Base-by-base conservation (phyloP, 352 stramenopile genomes). In the Phytophthora vignae region DNA sequence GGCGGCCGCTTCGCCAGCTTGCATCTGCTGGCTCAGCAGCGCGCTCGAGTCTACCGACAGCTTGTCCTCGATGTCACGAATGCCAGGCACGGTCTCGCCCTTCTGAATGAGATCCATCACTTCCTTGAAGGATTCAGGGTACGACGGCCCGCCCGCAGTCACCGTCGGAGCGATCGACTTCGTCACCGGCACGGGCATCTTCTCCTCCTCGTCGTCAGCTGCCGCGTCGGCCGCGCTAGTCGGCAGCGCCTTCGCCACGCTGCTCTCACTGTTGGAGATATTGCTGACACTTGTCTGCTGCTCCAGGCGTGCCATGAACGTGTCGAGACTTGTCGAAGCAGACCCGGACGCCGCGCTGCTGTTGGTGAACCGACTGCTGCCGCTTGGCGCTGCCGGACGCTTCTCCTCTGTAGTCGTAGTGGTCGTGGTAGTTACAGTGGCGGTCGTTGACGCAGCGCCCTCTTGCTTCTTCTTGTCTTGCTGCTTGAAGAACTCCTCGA, bases 31-130 rank as follows among this genome's bases (percentile, higher is more conserved):
- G 46, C 38, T 59, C n/a, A 84, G 48, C 12, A 84, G 53, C 48
- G 50, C 49, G 21, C 49, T 77, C 14, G 85, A 73, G 55, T 93
- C 85, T n/a, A 86, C 77, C 0, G 86, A 93, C 31, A 93, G 48
- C 33, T 89, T 90, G 54, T 93, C 84, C 31, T 93, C 84, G 31
- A 93, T 92, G 22, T 92, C 77, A 19, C 87, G 83, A 64, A 93
- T 92, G 6, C 84, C 86, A 4, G 86, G 84, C n/a, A 93, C 84
- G 10, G 71, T 77, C 58, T 92, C 87, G 12, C 84, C 84, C 67
- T 90, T 90, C 61, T 92, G 85, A 46, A 94, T 74, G 67, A 92
- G 76, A 69, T 89, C 79, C 83, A 92, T 90, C 33, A 94, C 83
- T 8, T 94, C 83, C 9, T 76, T 86, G 61, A 94, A 94, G 5